Percentiles rank a stretch among this genome's conserved stretches.
Conservation (phyloP, 371 early-diverging fungal genomes). For the Apophysomyces ossiformis region DNA sequence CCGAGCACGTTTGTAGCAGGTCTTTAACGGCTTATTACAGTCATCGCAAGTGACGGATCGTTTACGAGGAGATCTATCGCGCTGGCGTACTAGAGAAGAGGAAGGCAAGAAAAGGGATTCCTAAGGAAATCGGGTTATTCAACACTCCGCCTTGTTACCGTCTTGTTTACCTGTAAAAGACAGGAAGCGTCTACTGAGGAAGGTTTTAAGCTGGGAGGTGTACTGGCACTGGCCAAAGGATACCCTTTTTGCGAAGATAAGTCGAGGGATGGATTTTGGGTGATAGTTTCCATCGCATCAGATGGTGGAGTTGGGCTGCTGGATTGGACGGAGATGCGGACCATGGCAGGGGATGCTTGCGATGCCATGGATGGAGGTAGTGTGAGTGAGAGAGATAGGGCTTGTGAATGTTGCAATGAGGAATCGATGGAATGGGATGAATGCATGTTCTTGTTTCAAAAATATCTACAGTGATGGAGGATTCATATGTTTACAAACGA, state of each 20-base stretch:
- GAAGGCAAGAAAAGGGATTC: conserved; percentile 4
- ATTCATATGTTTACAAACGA: conserved; percentile 5
- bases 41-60: conserved; percentile 13
- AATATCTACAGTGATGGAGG: conserved; percentile 5
- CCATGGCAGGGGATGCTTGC: background rate
- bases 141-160: background rate
- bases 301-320: background rate
- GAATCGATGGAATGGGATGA: conserved; percentile 6
- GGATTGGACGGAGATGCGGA: background rate
- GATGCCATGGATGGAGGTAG: conserved; percentile 4
- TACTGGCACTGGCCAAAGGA: conserved; percentile 21
- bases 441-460: conserved; percentile 4
- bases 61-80: conserved; percentile 5
- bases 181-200: conserved; percentile 4
- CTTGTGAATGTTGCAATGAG: background rate
- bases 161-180: background rate
- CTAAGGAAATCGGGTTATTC: conserved; percentile 4
- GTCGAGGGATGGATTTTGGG: background rate
- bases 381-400: conserved; percentile 1
- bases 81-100: background rate
- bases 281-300: background rate
- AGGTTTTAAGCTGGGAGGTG: conserved; percentile 27
- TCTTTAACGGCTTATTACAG: conserved; percentile 2
- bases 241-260: conserved; percentile 8
- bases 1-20: conserved; percentile 13